Base-by-base conservation (phyloP, 257 asterid genomes). In the Verbena officinalis region DNA sequence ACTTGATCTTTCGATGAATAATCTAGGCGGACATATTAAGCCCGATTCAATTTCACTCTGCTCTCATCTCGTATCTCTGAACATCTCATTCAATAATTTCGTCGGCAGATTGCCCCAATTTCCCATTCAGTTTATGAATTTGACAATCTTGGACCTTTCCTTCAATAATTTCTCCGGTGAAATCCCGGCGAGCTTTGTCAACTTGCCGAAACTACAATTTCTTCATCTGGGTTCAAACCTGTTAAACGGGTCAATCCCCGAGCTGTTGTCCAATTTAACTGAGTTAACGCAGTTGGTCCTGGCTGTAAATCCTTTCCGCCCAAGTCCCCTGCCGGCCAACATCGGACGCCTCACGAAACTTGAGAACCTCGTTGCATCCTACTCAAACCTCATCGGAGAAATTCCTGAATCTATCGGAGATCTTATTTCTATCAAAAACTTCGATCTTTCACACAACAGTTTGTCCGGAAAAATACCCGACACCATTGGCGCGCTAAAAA, bases 201-300 rank as follows among this genome's bases (percentile, higher is more conserved):
- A 70, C 20, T 48, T 91, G 17, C 80, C 77, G 42, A 81, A 54
- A 9, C 83, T 91, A 16, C 84, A 78, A 73, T 62, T 71, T 27
- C 80, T 91, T 10, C 49, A 73, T 24, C 75, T 88, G 1, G 75
- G 77, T 12, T 65, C 78, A 6, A 84, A 86, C 63, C 72, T 88
- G 14, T 77, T 91, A 7, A 81, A 86, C 62, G 97, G 89, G 13
- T 83, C 95, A 8, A 15, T 91, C 34, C 97, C 96, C 2, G 86
- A 80, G 74, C 77, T 84, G 27, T 13, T 88, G 20, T 51, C 89
- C 17, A 73, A 88, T 63, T 72, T 88, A 54, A 75, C 95, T 5
- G 88, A 81, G 82, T 71, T 88, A 48, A 84, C 77, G 61, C 80
- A 75, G 42, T 62, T 91, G n/a, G 80, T 62, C 17, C 42, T 91